Base-by-base conservation (phyloP, 345 rosid species). In the Salix brachista region DNA sequence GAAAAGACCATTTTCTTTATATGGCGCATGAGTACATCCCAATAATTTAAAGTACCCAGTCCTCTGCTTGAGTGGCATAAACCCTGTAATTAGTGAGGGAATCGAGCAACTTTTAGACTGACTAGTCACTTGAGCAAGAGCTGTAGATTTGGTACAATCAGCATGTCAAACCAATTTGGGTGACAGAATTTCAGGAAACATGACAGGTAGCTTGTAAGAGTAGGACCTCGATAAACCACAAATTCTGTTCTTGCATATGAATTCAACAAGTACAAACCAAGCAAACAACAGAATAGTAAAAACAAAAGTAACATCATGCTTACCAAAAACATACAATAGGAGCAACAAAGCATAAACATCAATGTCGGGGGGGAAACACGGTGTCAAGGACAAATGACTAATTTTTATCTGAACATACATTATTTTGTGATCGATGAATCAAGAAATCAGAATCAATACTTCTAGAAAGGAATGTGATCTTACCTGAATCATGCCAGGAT, bases 401-500 rank as follows among this genome's bases (percentile, higher is more conserved):
- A 13, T 23, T 56, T 72, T 13, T 28, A 52, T 41, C 67, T 58
- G n/a, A 37, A 17, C 28, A 64, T 25, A 19, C 3, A 14, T 42
- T 30, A 23, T 46, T 32, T 23, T 32, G 44, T 19, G 37, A 46
- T 18, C 28, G 41, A 36, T 3, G 7, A 61, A 11, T 37, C 71
- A 65, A 48, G 46, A 42, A 14, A 77, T 13, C 32, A 44, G 4
- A 42, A 41, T 18, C 65, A 6, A 28, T 65, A 9, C 23, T 36
- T 48, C 21, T 23, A 54, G 61, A 44, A 68, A 61, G 48, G 23
- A 73, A 72, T 26, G 62, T 46, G 5, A 69, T 80, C 90, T 80
- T 19, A 96, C 99, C 97, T 96, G 99, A 72, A 96, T 96, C 99
- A 96, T 96, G 84, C 99, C 99, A 14, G 99, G 99, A 83, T 96